These are phyloP conservation scores for Sarcodon sp. DNA, from an alignment of 768 basidiomycete species.

Conservation along the genomic window DNA sequence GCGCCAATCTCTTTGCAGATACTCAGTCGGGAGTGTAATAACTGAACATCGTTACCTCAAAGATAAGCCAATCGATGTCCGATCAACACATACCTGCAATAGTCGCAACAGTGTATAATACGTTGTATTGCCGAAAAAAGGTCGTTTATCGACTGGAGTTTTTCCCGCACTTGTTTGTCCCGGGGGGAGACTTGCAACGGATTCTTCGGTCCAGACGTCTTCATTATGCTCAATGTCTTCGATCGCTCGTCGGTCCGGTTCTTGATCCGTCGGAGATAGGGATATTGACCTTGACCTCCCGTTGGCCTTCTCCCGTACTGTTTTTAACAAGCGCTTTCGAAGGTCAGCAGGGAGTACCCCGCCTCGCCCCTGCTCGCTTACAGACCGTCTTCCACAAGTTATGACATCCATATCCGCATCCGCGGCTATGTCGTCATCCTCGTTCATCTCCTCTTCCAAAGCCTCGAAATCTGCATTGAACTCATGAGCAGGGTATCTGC, in stretches of 20 bases:
- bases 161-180: slow-evolving; percentile 11
- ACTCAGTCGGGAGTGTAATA: slow-evolving; percentile 78
- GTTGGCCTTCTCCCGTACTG: slow-evolving; percentile 45
- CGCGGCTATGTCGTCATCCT: slow-evolving; percentile 13
- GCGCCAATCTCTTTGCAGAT: slow-evolving; percentile 77
- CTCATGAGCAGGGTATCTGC: slow-evolving; percentile 54
- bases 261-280: background rate
- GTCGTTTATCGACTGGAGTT: slow-evolving; percentile 21
- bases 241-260: slow-evolving; percentile 8
- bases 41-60: slow-evolving; percentile 25
- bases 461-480: slow-evolving; percentile 53
- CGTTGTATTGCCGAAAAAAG: slow-evolving; percentile 87
- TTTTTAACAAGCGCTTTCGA: slow-evolving; percentile 69
- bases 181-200: background rate
- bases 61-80: slow-evolving; percentile 1
- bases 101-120: slow-evolving; percentile 85
- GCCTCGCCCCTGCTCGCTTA: slow-evolving; percentile 17
- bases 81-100: slow-evolving; percentile 55
- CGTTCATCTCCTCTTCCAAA: slow-evolving; percentile 26
- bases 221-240: slow-evolving; percentile 11
- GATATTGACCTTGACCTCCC: too few species aligned
- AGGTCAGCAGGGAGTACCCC: slow-evolving; percentile 54
- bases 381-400: slow-evolving; percentile 11
- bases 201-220: slow-evolving; percentile 52
- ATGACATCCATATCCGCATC: slow-evolving; percentile 11